Conservation (phyloP, 345 rosid species). For the Eucalyptus camaldulensis region DNA sequence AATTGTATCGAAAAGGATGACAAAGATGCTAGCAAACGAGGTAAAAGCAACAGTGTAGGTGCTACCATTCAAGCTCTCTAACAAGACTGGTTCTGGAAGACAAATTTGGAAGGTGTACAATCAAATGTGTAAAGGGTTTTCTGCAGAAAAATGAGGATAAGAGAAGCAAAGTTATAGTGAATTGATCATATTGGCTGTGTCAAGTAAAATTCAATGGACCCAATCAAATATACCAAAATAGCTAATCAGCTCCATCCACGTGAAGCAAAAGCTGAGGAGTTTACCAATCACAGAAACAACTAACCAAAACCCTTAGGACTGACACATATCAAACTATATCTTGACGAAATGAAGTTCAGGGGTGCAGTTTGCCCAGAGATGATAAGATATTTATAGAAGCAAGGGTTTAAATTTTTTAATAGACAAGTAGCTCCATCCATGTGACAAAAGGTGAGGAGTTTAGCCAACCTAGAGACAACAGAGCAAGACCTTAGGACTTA, state of each 20-base stretch:
- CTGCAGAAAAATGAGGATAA: background rate
- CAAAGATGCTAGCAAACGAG: background rate
- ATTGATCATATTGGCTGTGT: background rate
- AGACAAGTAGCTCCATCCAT: background rate
- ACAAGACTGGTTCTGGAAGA: background rate
- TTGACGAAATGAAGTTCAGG: background rate
- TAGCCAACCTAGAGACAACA: background rate
- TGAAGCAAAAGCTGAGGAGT: background rate
- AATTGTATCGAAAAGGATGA: background rate
- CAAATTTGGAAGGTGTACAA: background rate
- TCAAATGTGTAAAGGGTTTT: background rate
- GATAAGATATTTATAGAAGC: background rate
- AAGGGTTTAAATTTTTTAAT: background rate
- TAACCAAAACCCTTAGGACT: background rate
- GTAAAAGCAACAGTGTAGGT: background rate
- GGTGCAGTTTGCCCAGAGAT: background rate
- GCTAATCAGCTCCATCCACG: background rate
- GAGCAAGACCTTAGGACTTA: background rate
- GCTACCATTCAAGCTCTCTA: background rate
- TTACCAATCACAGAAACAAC: background rate
- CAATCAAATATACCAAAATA: background rate
- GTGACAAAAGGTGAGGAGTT: background rate
- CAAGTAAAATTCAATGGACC: background rate
- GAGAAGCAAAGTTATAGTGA: background rate
- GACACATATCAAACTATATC: background rate